Percentiles rank a stretch among this genome's conserved stretches.
Conservation (phyloP, 1,284 basidiomycete genomes). For the Leccinum fuscescens region DNA sequence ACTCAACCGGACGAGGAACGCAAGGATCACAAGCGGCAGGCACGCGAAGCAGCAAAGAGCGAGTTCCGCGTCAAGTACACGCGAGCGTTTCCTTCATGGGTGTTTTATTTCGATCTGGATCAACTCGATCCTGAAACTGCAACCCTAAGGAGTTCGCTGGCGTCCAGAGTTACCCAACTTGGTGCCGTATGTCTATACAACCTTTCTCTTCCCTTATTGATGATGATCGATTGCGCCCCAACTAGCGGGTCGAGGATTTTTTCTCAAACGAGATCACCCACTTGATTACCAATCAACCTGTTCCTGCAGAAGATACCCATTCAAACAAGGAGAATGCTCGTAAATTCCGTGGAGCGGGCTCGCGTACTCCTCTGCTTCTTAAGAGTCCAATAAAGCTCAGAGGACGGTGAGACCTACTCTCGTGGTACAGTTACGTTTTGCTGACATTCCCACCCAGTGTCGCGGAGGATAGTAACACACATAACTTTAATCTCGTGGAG, state of each 20-base stretch:
- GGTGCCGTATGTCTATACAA: constrained; percentile 66
- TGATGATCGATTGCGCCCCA: constrained; percentile 3
- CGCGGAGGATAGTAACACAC: constrained; percentile 27
- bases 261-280: constrained; percentile 86
- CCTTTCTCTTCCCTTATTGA: not conserved
- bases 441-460: constrained; percentile 12
- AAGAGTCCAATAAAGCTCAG: constrained; percentile 68
- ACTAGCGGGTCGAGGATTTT: constrained; percentile 78
- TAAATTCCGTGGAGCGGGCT: constrained; percentile 25
- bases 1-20: constrained; percentile 31
- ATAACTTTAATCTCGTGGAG: constrained; percentile 59
- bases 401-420: constrained; percentile 45
- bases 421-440: not conserved
- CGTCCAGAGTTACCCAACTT: constrained; percentile 58
- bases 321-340: constrained; percentile 67
- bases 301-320: constrained; percentile 36
- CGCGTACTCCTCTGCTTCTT: constrained; percentile 33
- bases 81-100: constrained; percentile 79
- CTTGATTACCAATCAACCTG: constrained; percentile 69
- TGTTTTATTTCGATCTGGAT: constrained; percentile 83
- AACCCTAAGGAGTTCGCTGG: constrained; percentile 47
- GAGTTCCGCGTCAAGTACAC: constrained; percentile 86
- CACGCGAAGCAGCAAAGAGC: constrained; percentile 59
- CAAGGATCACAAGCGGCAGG: constrained; percentile 41
- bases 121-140: constrained; percentile 50